Percentiles rank a stretch among this genome's conserved stretches.
phyloP scores from a whole-genome alignment of 2,329 filamentous ascomycete genomes.

The Neonectria coccinea region DNA sequence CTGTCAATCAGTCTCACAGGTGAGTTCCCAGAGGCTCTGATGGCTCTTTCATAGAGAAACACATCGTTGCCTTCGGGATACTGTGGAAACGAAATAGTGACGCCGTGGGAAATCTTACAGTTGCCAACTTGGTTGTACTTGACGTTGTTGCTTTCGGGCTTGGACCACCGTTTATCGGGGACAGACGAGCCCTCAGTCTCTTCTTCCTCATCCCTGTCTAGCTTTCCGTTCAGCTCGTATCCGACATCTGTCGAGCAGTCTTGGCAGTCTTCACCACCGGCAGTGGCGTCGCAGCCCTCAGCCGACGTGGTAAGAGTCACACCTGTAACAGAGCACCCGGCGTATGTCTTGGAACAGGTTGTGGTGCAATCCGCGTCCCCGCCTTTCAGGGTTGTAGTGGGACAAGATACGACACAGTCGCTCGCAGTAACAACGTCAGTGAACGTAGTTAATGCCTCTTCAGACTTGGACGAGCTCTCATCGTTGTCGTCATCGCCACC shows the following conservation, averaged over 20 bases:
- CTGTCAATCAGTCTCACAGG: no score
- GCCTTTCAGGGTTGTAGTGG: not conserved
- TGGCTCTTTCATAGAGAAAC: no score
- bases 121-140: no score
- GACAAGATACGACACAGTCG: slow-evolving; percentile 13
- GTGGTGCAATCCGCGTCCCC: slow-evolving; percentile 5
- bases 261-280: not conserved
- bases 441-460: not conserved
- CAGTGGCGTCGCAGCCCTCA: not conserved
- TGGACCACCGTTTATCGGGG: no score
- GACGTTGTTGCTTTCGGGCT: no score
- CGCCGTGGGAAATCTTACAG: no score
- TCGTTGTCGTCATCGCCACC: slow-evolving; percentile 11
- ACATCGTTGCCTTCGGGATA: no score
- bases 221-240: no score
- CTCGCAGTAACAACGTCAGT: slow-evolving; percentile 6
- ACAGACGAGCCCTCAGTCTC: not conserved
- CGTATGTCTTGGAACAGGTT: slow-evolving; percentile 6
- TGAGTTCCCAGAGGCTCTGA: no score
- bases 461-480: slow-evolving; percentile 1
- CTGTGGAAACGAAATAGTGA: no score
- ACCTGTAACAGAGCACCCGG: not conserved
- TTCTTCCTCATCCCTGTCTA: not conserved
- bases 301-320: not conserved
- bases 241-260: no score